Base-by-base conservation (phyloP, 768 basidiomycete genomes). In the Chalciporus piperatus region DNA sequence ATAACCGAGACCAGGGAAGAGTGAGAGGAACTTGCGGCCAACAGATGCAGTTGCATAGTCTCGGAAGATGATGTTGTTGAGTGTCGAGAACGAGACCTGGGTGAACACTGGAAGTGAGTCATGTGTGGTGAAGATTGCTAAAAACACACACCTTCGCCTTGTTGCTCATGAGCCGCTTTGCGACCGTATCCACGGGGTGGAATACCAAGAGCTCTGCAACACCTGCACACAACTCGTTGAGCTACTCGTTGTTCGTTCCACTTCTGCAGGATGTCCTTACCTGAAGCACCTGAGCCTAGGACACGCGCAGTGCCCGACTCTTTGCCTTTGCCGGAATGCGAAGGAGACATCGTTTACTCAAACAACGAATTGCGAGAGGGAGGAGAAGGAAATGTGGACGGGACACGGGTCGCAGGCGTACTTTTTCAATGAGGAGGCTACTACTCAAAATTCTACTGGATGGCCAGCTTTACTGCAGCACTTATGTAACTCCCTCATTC, bases 141-240 rank as follows among this genome's bases (percentile, higher is more conserved):
- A 9, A 10, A 35, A 3, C 19, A 13, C 13, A 8, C 50, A 85
- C 91, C 79, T 88, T 89, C 55, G 78, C 76, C 76, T 94, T 94
- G 82, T 98, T 97, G 69, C 92, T 95, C 96, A 99, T 99, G 47
- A 99, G 71, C 32, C 96, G 87, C 71, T 99, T 99, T n/a, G 97
- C 93, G 48, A 98, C 85, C 1, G 97, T 99, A 72, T 99, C 94
- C 20, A 93, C 90, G 17, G 94, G 94, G 68, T 97, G 94, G 75
- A 98, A 97, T 17, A 98, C 83, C 59, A 97, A 72, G 48, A 99
- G 79, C 76, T 99, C 96, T 59, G 95, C 93, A 62, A 99, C 77
- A 65, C 95, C 95, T 96, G 56, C 16, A 50, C 14, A 6, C 0
- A 13, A 0, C 7, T 47, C 10, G 22, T 41, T 62, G 28, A 55